Evolutionary conservation across 116 monocot genomes (phyloP).

Genomic region (Zostera marina): DNA sequence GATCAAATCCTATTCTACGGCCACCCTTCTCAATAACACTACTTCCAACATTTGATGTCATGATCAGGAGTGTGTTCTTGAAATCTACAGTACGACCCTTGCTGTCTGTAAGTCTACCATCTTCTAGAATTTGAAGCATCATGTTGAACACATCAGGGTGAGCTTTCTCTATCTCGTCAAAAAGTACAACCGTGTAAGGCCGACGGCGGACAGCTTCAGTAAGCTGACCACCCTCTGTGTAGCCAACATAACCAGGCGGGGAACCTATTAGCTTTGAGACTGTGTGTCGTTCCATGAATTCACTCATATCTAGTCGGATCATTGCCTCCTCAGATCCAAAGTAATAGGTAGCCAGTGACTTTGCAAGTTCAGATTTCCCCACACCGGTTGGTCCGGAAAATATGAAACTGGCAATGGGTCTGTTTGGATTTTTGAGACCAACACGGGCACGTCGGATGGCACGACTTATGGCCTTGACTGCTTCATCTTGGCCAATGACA

Average conservation of each 20-base stretch:
- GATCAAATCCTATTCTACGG: slow-evolving; percentile 72
- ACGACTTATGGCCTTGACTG: slow-evolving; percentile 82
- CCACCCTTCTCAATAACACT: slow-evolving; percentile 91
- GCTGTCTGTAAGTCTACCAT: slow-evolving; percentile 84
- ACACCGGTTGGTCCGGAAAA: slow-evolving; percentile 93
- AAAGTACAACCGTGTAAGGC: slow-evolving; percentile 80
- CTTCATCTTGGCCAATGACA: slow-evolving; percentile 83
- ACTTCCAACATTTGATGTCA: slow-evolving; percentile 94
- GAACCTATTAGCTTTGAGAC: slow-evolving; percentile 96
- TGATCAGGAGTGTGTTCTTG: slow-evolving; percentile 85
- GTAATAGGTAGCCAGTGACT: slow-evolving; percentile 70
- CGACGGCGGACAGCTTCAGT: slow-evolving; percentile 79
- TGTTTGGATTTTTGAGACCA: slow-evolving; percentile 81
- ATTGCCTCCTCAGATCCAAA: slow-evolving; percentile 88
- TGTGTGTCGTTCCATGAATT: slow-evolving; percentile 90
- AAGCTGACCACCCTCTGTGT: slow-evolving; percentile 81
- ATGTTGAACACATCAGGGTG: slow-evolving; percentile 93
- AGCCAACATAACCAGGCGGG: slow-evolving; percentile 86
- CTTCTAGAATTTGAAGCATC: slow-evolving; percentile 94
- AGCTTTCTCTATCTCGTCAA: slow-evolving; percentile 92
- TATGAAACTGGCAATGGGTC: slow-evolving; percentile 91
- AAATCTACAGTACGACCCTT: slow-evolving; percentile 88
- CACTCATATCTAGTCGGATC: slow-evolving; percentile 98
- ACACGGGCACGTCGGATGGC: slow-evolving; percentile 85
- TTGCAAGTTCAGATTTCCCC: slow-evolving; percentile 87